A percentile compares a stretch with the other conserved stretches of the same genome.
phyloP scores from a whole-genome alignment of 129 eudicot species.

The Escallonia rubra region DNA sequence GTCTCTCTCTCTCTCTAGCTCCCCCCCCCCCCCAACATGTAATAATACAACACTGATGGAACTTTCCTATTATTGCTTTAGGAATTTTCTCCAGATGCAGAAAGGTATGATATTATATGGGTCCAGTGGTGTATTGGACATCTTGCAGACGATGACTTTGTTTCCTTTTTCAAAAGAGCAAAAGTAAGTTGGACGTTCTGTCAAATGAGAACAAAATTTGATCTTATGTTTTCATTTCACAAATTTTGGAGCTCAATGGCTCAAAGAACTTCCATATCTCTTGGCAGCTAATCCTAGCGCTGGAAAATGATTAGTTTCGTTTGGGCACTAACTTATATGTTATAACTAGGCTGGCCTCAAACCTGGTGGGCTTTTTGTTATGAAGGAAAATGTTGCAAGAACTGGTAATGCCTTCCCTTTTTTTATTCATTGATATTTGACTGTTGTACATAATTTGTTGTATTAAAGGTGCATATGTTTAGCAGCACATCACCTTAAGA shows the following conservation, averaged over 20 bases:
- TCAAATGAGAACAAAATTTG: not conserved
- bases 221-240: too few relatives aligned
- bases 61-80: constrained; percentile 12
- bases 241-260: too few relatives aligned
- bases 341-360: constrained; percentile 78
- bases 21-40: too few relatives aligned
- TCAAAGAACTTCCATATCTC: not conserved
- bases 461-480: too few relatives aligned
- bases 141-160: constrained; percentile 91
- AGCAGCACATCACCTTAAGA: too few relatives aligned
- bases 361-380: constrained; percentile 78
- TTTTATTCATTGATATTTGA: too few relatives aligned
- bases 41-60: not conserved
- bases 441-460: too few relatives aligned
- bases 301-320: not conserved
- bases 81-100: constrained; percentile 89
- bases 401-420: constrained; percentile 41
- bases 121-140: constrained; percentile 99
- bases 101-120: constrained; percentile 92
- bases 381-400: constrained; percentile 90
- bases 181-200: constrained; percentile 39
- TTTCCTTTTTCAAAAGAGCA: constrained; percentile 86
- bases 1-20: too few relatives aligned
- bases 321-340: constrained; percentile 14
- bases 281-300: not conserved